Evolutionary conservation across 75 land plant species (phyloP), one percentile per base, ranked within the genome.

Genomic region (Cunninghamia lanceolata): DNA sequence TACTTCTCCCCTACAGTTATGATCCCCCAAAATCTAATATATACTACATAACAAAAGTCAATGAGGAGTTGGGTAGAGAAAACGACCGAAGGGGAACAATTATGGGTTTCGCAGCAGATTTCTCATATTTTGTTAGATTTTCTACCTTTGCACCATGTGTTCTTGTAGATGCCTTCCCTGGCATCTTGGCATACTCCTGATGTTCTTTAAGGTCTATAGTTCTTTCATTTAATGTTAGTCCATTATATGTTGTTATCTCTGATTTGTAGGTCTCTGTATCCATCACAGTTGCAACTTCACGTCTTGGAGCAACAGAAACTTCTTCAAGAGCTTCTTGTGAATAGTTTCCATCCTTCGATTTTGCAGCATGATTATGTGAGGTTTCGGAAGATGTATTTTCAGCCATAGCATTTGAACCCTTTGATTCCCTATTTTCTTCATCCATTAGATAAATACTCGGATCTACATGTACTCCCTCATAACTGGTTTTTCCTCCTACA

Each of bases 401-500:
- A 40, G 79, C 9, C 21, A 4, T 21, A 45, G 10, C 35, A 46
- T 38, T 47, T 38, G 82, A 3, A 2, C 54, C 70, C 9, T 59
- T 73, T 87, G 87, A 45, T 35, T 46, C 78, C 83, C 90, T 91
- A 84, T 86, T 89, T 39, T 94, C 97, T 74, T 97, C 98, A 85
- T 97, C 96, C 94, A 97, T 93, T 71, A 97, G 86, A 88, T 97
- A 97, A 35, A 97, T 97, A 76, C 96, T 94, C 43, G 99, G 99
- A 88, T 97, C 98, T 89, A 97, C 88, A 86, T 97, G 96, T 35
- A 96, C 91, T 56, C 99, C 99, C n/a, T n/a, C n/a, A n/a, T n/a
- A n/a, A n/a, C n/a, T n/a, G n/a, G n/a, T n/a, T n/a, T n/a, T n/a
- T n/a, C n/a, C n/a, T n/a, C n/a, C n/a, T n/a, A n/a, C n/a, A n/a